Conservation (phyloP, 805 yeast genomes). For the Candida railenensis region DNA sequence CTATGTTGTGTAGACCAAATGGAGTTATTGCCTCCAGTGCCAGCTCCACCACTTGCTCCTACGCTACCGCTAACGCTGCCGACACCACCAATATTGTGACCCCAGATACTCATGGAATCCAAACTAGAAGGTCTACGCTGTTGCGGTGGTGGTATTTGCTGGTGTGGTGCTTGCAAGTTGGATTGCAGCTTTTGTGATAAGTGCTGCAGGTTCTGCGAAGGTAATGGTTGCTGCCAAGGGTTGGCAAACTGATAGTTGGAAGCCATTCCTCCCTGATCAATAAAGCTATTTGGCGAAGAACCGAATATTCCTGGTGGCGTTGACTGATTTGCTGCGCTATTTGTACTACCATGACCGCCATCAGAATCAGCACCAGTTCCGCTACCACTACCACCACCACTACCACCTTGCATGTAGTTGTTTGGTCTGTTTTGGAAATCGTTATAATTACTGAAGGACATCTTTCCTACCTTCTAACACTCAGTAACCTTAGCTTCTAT, state of each 20-base stretch:
- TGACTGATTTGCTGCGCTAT: neutral
- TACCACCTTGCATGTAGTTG: neutral
- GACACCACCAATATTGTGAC: neutral
- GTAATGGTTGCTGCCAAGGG: conserved; percentile 3
- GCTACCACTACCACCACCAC: conserved; percentile 1
- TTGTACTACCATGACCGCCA: no score
- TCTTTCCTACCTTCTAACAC: neutral
- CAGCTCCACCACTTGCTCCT: neutral
- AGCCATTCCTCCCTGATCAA: neutral
- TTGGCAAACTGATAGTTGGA: conserved; percentile 6
- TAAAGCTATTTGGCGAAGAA: neutral
- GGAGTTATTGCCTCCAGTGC: neutral
- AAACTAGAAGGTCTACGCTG: conserved; percentile 5
- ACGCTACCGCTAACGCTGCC: neutral
- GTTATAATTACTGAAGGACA: neutral
- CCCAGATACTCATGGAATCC: conserved; percentile 5
- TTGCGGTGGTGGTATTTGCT: neutral
- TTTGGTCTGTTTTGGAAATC: neutral
- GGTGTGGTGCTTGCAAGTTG: neutral
- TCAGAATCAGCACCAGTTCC: neutral
- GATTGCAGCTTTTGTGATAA: conserved; percentile 6
- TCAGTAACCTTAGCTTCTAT: neutral
- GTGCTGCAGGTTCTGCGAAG: conserved; percentile 4
- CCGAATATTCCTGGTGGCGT: neutral
- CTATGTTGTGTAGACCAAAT: conserved; percentile 5